Conservation (phyloP, 768 basidiomycete species). For the Cubamyces sp. region DNA sequence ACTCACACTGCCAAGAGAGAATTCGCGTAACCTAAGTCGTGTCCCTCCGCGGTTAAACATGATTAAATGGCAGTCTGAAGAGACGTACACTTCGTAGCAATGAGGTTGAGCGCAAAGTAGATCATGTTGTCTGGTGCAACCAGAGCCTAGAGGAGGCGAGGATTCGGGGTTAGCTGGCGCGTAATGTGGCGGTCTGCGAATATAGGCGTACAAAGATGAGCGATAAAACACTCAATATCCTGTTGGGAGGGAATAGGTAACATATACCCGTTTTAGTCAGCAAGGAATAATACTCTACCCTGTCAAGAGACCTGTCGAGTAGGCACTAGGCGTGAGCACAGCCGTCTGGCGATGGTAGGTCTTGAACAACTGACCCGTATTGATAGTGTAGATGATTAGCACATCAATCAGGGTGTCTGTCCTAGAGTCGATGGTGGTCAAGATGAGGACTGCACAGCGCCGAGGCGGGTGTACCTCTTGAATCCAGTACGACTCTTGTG, state of each 20-base stretch:
- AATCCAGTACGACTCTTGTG: slow-evolving; percentile 1
- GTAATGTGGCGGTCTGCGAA: no score
- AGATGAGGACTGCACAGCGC: neutral
- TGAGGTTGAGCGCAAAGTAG: slow-evolving; percentile 8
- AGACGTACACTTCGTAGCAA: slow-evolving; percentile 8
- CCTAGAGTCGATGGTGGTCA: neutral
- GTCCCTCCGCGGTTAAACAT: no score
- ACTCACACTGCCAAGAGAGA: slow-evolving; percentile 18
- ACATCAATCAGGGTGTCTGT: slow-evolving; percentile 7
- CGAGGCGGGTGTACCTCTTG: neutral
- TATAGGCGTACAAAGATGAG: slow-evolving; percentile 6
- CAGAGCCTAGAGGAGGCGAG: neutral
- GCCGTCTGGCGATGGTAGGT: no score
- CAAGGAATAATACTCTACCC: neutral
- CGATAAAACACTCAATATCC: slow-evolving; percentile 2
- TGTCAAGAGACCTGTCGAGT: neutral
- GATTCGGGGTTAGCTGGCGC: neutral
- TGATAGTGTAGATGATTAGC: slow-evolving; percentile 13
- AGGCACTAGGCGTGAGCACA: neutral
- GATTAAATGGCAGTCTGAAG: no score
- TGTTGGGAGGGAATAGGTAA: neutral
- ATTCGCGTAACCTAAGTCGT: slow-evolving; percentile 11
- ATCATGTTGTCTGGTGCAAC: slow-evolving; percentile 6
- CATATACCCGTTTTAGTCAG: no score
- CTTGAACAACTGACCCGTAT: slow-evolving; percentile 5